Base-by-base conservation (phyloP, 129 eudicot genomes). In the Erigeron canadensis region DNA sequence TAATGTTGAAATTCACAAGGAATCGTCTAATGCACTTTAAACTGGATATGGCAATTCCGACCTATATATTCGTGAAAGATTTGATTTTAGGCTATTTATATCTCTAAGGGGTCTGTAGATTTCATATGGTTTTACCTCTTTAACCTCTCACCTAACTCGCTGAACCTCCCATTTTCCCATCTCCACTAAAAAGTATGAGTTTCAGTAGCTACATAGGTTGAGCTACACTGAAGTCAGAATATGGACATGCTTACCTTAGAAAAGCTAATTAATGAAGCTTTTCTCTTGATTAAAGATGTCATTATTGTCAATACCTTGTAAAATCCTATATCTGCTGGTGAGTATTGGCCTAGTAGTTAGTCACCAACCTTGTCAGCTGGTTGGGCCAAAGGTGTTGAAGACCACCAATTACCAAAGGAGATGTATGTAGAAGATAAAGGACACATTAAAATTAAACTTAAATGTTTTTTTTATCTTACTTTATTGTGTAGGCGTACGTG, bases 401-500 rank as follows among this genome's bases (percentile, higher is more conserved):
- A 54, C 16, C 37, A 44, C 39, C 37, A 28, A 28, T 28, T 28
- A 3, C 34, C 34, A 28, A 28, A 15, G 18, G 40, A 57, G 9
- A 41, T 17, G 56, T 19, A 58, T 16, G 1, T 11, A 42, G 73
- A 50, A 48, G 17, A 45, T 47, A 41, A 51, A 42, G 37, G 51
- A 54, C 59, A 65, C 51, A 50, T 13, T 66, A 66, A 74, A 75
- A 17, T 41, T 62, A 10, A 51, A 79, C 56, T 60, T 44, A 22
- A 63, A 5, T 72, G 2, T 8, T 4, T 71, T 45, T 37, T 48
- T 56, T 48, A 18, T 39, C 48, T 63, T n/a, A n/a, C n/a, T n/a
- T 75, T 55, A 16, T 22, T 74, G n/a, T 79, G 70, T 75, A 94
- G 98, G 96, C 96, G 21, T 94, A 94, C 73, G 95, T 94, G 60